A percentile compares a stretch with the other conserved stretches of the same genome.
Evolutionary conservation across 192 early-diverging fungal genomes (phyloP).

Genomic region (Chytriomyces confervae): DNA sequence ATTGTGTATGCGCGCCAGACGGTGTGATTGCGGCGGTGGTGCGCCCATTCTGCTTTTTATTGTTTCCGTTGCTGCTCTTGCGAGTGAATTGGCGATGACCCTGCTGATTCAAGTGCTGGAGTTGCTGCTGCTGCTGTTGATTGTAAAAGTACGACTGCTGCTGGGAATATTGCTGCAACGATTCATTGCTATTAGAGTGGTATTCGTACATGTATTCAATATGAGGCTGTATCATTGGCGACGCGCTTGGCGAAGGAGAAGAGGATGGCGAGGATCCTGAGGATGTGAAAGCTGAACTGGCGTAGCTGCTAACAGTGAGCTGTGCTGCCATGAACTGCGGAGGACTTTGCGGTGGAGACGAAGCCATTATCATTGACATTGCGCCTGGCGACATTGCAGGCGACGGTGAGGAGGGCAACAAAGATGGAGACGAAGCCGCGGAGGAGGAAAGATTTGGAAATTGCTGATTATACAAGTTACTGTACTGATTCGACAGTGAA

Average conservation of each 20-base stretch:
- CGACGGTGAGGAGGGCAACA: neutral
- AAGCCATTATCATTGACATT: neutral
- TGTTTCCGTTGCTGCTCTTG: neutral
- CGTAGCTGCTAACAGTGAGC: neutral
- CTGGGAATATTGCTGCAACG: neutral
- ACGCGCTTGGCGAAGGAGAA: too few relatives aligned
- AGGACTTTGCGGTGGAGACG: neutral
- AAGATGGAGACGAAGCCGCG: too few relatives aligned
- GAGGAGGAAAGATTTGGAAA: neutral
- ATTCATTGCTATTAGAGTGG: neutral
- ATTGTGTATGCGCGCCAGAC: neutral
- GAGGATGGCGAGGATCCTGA: neutral
- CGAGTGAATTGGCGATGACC: too few relatives aligned
- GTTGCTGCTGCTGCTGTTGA: too few relatives aligned
- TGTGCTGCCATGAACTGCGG: neutral
- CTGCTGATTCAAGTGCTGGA: too few relatives aligned
- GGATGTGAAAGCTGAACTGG: neutral
- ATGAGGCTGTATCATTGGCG: neutral
- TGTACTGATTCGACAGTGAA: slow-evolving; percentile 10
- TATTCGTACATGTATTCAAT: neutral
- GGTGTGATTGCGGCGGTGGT: neutral
- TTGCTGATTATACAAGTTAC: neutral
- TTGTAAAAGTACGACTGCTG: neutral
- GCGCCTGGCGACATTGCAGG: neutral
- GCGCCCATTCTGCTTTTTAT: neutral